Evolutionary conservation across 2,329 filamentous ascomycete species (phyloP).

Genomic region (Sporothrix mexicana): DNA sequence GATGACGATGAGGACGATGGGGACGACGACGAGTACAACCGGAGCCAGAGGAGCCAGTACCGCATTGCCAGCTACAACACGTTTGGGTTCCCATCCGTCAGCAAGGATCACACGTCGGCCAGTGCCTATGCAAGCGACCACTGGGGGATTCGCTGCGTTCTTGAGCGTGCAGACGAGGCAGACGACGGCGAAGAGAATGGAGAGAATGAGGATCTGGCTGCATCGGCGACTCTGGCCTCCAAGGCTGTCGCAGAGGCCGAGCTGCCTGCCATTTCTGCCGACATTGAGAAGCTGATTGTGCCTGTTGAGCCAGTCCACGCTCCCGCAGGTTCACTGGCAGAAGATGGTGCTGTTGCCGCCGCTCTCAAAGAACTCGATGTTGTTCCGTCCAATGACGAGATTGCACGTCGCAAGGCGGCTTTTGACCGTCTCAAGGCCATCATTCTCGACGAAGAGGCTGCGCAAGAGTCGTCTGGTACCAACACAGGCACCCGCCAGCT

Average conservation of each 20-base stretch:
- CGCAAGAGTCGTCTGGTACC: neutral
- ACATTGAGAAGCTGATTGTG: slow-evolving; percentile 41
- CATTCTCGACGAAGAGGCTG: slow-evolving; percentile 2
- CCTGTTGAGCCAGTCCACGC: slow-evolving; percentile 47
- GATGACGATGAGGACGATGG: neutral
- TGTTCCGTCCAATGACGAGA: slow-evolving; percentile 57
- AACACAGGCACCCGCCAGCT: slow-evolving; percentile 45
- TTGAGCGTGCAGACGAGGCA: slow-evolving; percentile 41
- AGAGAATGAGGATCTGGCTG: neutral
- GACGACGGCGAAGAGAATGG: neutral
- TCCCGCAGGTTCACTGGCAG: slow-evolving; percentile 41
- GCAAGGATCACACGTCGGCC: slow-evolving; percentile 33
- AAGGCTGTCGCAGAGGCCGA: slow-evolving; percentile 24
- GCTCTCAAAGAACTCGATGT: slow-evolving; percentile 48
- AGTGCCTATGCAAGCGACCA: slow-evolving; percentile 59
- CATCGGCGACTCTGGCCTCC: neutral
- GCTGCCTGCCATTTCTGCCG: slow-evolving; percentile 27
- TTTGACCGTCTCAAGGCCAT: slow-evolving; percentile 37
- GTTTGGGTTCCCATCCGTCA: slow-evolving; percentile 56
- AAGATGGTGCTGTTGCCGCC: slow-evolving; percentile 46
- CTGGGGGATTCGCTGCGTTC: slow-evolving; percentile 59
- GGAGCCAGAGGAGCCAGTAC: slow-evolving; percentile 47
- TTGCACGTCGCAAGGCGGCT: slow-evolving; percentile 30
- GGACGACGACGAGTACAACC: slow-evolving; percentile 37
- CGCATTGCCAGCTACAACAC: slow-evolving; percentile 58